Conservation (phyloP, 1,284 basidiomycete species). For the Pseudozyma flocculosa region DNA sequence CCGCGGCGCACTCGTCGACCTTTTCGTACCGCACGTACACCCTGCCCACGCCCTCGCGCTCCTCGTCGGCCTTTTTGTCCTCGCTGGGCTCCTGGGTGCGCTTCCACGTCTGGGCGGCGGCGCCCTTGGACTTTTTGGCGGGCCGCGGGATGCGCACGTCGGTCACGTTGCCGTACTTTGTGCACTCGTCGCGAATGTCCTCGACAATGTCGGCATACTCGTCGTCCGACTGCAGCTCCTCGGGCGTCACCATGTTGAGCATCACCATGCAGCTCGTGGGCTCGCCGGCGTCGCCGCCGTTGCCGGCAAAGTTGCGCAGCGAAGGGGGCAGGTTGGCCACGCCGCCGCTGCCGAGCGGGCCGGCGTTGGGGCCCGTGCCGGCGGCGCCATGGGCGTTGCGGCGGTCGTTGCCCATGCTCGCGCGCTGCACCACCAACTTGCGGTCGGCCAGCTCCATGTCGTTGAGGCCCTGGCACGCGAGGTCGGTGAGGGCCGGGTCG, state of each 20-base stretch:
- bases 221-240: slow-evolving; percentile 85
- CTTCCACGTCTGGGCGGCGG: slow-evolving; percentile 49
- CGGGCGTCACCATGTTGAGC: slow-evolving; percentile 97
- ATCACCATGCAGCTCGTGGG: slow-evolving; percentile 81
- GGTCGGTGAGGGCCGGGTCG: slow-evolving; percentile 82
- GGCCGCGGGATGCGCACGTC: slow-evolving; percentile 56
- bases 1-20: slow-evolving; percentile 67
- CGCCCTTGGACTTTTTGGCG: slow-evolving; percentile 39
- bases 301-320: slow-evolving; percentile 57
- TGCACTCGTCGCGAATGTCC: slow-evolving; percentile 83
- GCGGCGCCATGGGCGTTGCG: slow-evolving; percentile 24
- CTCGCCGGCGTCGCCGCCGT: slow-evolving; percentile 39
- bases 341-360: slow-evolving; percentile 48
- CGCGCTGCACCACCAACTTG: slow-evolving; percentile 93
- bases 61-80: slow-evolving; percentile 64
- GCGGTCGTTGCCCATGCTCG: slow-evolving; percentile 71
- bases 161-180: slow-evolving; percentile 47
- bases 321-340: slow-evolving; percentile 12
- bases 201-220: slow-evolving; percentile 93
- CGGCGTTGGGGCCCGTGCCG: slow-evolving; percentile 56
- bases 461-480: slow-evolving; percentile 92
- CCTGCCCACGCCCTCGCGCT: slow-evolving; percentile 85
- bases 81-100: slow-evolving; percentile 58
- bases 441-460: slow-evolving; percentile 97
- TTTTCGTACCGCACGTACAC: slow-evolving; percentile 84